Evolutionary conservation across 2,329 filamentous ascomycete genomes (phyloP).

Genomic region (Aspergillus calidoustus): DNA sequence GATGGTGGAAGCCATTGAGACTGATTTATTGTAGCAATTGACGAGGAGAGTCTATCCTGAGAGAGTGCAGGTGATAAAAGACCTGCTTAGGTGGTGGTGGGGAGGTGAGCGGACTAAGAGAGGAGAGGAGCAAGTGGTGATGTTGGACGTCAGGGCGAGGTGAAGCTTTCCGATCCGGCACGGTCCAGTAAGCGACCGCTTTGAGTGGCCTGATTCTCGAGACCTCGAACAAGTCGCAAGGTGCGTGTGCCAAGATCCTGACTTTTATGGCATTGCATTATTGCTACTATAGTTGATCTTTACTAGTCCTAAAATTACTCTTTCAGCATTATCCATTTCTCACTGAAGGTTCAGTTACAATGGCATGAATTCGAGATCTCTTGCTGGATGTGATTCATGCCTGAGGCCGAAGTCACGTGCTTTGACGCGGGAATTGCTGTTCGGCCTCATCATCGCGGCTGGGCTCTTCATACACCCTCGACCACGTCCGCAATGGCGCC

Average conservation of each 20-base stretch:
- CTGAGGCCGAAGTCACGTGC: conserved; percentile 35
- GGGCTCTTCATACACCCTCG: conserved; percentile 16
- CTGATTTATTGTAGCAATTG: conserved; percentile 13
- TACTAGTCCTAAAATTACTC: neutral
- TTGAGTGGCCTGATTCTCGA: conserved; percentile 38
- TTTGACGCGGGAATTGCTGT: conserved; percentile 14
- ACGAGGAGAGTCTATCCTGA: conserved; percentile 21
- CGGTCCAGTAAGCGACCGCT: conserved; percentile 39
- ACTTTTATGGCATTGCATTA: neutral
- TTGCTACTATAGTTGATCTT: neutral
- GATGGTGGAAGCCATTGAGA: conserved; percentile 48
- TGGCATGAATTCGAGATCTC: neutral
- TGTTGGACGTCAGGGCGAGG: conserved; percentile 33
- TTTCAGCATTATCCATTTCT: neutral
- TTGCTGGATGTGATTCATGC: neutral
- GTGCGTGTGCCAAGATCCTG: neutral
- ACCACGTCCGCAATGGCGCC: conserved; percentile 36
- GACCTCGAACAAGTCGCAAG: neutral
- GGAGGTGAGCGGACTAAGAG: conserved; percentile 25
- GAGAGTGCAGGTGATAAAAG: conserved; percentile 25
- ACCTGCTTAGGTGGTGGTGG: conserved; percentile 31
- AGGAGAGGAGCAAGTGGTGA: conserved; percentile 30
- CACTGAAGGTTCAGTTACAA: neutral
- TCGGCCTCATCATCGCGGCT: conserved; percentile 21
- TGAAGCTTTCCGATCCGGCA: conserved; percentile 43